Conservation (phyloP, 306 rosid genomes). For the Delonix regia region DNA sequence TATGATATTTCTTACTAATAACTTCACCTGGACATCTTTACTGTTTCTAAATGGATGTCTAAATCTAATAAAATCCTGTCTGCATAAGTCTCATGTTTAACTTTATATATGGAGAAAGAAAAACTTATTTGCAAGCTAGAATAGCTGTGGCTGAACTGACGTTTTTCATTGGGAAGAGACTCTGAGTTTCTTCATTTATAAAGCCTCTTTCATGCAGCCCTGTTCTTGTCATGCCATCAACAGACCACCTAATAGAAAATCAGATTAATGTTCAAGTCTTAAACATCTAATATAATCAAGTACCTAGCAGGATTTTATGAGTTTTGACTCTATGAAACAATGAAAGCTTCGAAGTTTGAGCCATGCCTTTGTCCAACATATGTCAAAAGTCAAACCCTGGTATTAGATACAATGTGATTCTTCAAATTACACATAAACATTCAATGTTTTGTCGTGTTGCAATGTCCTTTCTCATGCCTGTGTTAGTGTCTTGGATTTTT, state of each 20-base stretch:
- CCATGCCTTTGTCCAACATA: background rate
- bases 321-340: background rate
- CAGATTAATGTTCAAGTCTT: background rate
- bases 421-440: too few species aligned
- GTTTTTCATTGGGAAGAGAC: background rate
- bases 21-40: background rate
- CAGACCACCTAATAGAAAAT: too few species aligned
- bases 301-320: background rate
- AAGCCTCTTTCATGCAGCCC: background rate
- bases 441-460: too few species aligned
- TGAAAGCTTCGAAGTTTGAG: background rate
- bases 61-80: background rate
- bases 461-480: too few species aligned
- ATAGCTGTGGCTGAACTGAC: background rate
- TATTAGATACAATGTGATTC: too few species aligned
- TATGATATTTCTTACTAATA: background rate
- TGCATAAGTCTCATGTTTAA: constrained; percentile 21
- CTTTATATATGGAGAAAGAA: background rate
- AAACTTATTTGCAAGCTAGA: background rate
- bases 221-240: too few species aligned
- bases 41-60: background rate
- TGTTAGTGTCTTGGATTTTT: too few species aligned
- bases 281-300: background rate
- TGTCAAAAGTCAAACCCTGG: too few species aligned
- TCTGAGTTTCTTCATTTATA: too few species aligned